These are phyloP conservation scores for Vitis hybrid DNA, from an alignment of 177 flowering plant genomes.

Conservation along the genomic window DNA sequence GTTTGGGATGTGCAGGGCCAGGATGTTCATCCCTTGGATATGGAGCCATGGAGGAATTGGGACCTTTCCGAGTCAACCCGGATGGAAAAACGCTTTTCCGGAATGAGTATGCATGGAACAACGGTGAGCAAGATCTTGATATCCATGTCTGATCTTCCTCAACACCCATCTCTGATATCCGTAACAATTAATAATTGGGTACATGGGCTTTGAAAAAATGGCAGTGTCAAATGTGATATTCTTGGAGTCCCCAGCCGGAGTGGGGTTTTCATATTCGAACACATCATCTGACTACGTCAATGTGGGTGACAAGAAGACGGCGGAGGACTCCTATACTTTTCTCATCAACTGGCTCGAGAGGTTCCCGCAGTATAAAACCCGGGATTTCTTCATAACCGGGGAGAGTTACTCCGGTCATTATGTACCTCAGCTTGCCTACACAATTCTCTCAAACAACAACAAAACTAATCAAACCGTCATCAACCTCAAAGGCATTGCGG, in stretches of 20 bases:
- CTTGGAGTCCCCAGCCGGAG: constrained; percentile 62
- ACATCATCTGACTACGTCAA: constrained; percentile 33
- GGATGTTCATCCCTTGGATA: constrained; percentile 60
- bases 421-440: constrained; percentile 61
- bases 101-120: constrained; percentile 57
- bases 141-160: no score
- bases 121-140: constrained; percentile 21
- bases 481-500: constrained; percentile 50
- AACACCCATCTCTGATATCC: no score
- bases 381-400: constrained; percentile 55
- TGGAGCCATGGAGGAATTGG: constrained; percentile 59
- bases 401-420: constrained; percentile 73
- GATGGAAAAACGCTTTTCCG: constrained; percentile 48
- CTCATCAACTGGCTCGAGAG: constrained; percentile 59
- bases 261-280: constrained; percentile 67
- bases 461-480: constrained; percentile 24
- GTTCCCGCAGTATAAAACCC: constrained; percentile 55
- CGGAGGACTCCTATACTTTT: constrained; percentile 46
- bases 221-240: constrained; percentile 59
- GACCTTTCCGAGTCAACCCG: constrained; percentile 54
- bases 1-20: constrained; percentile 31
- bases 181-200: neutral
- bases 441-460: constrained; percentile 33
- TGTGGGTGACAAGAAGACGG: constrained; percentile 45
- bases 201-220: neutral